These are phyloP conservation scores for Coemansia sp. DNA, from an alignment of 371 early-diverging fungal species.

Conservation along the genomic window DNA sequence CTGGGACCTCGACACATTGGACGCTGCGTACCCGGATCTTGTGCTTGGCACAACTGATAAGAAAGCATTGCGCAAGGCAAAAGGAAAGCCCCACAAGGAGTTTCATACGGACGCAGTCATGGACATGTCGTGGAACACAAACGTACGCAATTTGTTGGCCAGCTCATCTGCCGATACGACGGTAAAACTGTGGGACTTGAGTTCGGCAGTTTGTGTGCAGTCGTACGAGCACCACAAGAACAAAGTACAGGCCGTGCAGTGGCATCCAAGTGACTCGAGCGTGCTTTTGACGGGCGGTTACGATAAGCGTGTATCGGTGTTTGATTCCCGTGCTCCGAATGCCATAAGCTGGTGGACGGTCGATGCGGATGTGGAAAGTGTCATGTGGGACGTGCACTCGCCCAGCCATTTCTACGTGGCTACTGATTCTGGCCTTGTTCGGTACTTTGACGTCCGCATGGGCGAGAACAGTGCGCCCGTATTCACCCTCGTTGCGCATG, in stretches of 20 bases:
- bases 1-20: constrained; percentile 92
- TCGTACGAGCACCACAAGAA: constrained; percentile 82
- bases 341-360: constrained; percentile 53
- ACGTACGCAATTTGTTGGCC: constrained; percentile 81
- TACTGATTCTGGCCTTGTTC: constrained; percentile 85
- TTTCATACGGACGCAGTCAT: constrained; percentile 92
- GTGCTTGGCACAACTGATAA: constrained; percentile 71
- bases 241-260: constrained; percentile 85
- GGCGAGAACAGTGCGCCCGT: constrained; percentile 55
- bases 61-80: constrained; percentile 55
- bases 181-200: constrained; percentile 95
- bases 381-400: constrained; percentile 85
- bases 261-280: constrained; percentile 86
- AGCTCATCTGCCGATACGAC: constrained; percentile 93
- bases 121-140: constrained; percentile 88
- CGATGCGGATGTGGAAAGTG: constrained; percentile 84
- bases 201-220: constrained; percentile 63
- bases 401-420: constrained; percentile 74
- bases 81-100: constrained; percentile 57
- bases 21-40: constrained; percentile 85
- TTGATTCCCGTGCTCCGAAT: constrained; percentile 82
- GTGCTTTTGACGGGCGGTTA: constrained; percentile 86
- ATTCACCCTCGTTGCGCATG: constrained; percentile 91
- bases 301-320: constrained; percentile 77
- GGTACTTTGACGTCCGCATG: constrained; percentile 81